Conservation (phyloP, 2,329 filamentous ascomycete genomes). For the Cercospora nicotianae region DNA sequence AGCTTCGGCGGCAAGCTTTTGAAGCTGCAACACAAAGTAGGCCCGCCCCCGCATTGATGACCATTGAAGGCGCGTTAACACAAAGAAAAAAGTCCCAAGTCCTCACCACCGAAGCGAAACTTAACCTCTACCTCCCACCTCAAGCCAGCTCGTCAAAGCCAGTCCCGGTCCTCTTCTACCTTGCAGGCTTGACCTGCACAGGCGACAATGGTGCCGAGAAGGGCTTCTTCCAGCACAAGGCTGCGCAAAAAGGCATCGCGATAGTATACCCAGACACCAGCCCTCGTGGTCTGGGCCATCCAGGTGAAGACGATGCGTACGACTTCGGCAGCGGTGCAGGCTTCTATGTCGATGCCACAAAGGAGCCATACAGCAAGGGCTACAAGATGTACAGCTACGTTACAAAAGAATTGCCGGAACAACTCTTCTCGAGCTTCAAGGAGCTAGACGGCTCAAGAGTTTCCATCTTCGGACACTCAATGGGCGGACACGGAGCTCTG, state of each 20-base stretch:
- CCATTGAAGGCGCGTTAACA: background rate
- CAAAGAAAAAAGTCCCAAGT: slow-evolving; percentile 58
- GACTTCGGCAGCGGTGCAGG: slow-evolving; percentile 92
- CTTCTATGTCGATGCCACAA: slow-evolving; percentile 89
- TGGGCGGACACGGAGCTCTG: slow-evolving; percentile 95
- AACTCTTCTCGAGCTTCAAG: slow-evolving; percentile 70
- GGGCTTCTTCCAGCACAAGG: slow-evolving; percentile 87
- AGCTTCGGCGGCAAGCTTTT: slow-evolving; percentile 92
- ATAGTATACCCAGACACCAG: slow-evolving; percentile 94
- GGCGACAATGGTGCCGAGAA: slow-evolving; percentile 75
- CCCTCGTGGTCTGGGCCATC: slow-evolving; percentile 74
- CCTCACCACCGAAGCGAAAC: slow-evolving; percentile 84
- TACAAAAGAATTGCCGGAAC: slow-evolving; percentile 77
- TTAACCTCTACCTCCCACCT: slow-evolving; percentile 89
- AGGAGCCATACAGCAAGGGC: slow-evolving; percentile 68
- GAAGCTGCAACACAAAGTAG: slow-evolving; percentile 75
- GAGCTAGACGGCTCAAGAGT: slow-evolving; percentile 70
- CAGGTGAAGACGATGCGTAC: slow-evolving; percentile 82
- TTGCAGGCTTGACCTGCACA: slow-evolving; percentile 92
- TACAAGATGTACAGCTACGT: slow-evolving; percentile 98
- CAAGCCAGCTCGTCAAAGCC: slow-evolving; percentile 61
- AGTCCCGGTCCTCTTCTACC: slow-evolving; percentile 85
- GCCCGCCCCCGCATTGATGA: background rate
- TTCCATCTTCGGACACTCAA: slow-evolving; percentile 89
- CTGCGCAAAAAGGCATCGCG: slow-evolving; percentile 79